phyloP scores from a whole-genome alignment of 2,329 filamentous ascomycete genomes.

The Penicillium nordicum region DNA sequence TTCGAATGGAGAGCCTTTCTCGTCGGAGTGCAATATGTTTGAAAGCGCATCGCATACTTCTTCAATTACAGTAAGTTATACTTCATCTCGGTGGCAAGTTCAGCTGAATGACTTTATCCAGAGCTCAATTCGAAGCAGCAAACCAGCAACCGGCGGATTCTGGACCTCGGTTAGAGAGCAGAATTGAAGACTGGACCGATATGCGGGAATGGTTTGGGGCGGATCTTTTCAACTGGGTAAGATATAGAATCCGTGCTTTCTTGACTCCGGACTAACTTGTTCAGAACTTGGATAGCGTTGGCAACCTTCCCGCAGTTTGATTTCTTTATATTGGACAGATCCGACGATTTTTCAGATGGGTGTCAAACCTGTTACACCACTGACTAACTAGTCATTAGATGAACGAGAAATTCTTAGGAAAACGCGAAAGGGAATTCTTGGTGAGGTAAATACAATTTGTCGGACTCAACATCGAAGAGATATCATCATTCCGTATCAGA shows the following conservation, averaged over 20 bases:
- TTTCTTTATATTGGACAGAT: neutral
- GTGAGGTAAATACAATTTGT: neutral
- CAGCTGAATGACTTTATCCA: neutral
- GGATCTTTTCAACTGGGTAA: conserved; percentile 1
- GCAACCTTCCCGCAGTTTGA: neutral
- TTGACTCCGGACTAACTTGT: neutral
- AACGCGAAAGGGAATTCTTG: neutral
- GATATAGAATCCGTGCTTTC: neutral
- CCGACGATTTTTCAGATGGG: neutral
- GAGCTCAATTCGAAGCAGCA: neutral
- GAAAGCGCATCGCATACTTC: neutral
- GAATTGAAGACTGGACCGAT: conserved; percentile 23
- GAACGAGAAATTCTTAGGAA: too few species aligned
- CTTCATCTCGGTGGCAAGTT: neutral
- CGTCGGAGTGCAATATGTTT: neutral
- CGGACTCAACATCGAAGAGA: neutral
- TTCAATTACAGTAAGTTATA: neutral
- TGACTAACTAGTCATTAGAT: too few species aligned
- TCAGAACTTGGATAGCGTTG: neutral
- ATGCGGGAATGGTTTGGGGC: conserved; percentile 10
- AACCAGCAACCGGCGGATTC: neutral
- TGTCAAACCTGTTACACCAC: too few species aligned
- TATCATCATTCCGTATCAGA: too few species aligned
- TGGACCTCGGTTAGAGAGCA: conserved; percentile 11
- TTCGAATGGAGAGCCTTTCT: neutral